Conservation (phyloP, 2,329 filamentous ascomycete genomes). For the Alternaria conjuncta region DNA sequence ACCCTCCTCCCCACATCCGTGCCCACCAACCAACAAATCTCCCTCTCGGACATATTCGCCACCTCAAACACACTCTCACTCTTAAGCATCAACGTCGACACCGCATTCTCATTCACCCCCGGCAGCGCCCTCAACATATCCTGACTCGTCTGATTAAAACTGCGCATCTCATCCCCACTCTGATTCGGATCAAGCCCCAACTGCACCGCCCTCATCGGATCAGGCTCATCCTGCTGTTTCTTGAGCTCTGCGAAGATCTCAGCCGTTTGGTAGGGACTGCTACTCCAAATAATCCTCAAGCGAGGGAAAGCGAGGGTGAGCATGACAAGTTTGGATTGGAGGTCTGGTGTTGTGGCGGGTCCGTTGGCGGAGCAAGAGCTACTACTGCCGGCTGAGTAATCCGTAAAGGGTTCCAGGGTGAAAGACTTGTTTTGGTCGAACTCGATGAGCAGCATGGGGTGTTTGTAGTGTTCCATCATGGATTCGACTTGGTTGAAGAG, state of each 20-base stretch:
- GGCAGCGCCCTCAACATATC: constrained; percentile 89
- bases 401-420: constrained; percentile 72
- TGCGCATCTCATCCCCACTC: constrained; percentile 64
- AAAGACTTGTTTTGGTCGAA: constrained; percentile 98
- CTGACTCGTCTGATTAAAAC: constrained; percentile 83
- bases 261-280: constrained; percentile 90
- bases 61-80: constrained; percentile 80
- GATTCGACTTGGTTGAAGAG: constrained; percentile 91
- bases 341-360: constrained; percentile 71
- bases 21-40: constrained; percentile 77
- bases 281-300: constrained; percentile 89
- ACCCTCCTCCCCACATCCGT: constrained; percentile 79
- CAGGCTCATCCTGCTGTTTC: constrained; percentile 85
- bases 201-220: constrained; percentile 84
- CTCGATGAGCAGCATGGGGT: constrained; percentile 90
- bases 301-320: constrained; percentile 90
- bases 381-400: constrained; percentile 39
- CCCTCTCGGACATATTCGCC: constrained; percentile 80
- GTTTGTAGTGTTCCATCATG: constrained; percentile 93
- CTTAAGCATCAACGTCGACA: constrained; percentile 73
- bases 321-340: constrained; percentile 90
- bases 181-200: constrained; percentile 73
- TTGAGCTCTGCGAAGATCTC: constrained; percentile 97
- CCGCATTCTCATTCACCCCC: constrained; percentile 76
- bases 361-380: constrained; percentile 31